Percentiles rank a stretch among this genome's conserved stretches.
These are phyloP conservation scores for Candida railenensis DNA, from an alignment of 805 yeast genomes.

Conservation along the genomic window DNA sequence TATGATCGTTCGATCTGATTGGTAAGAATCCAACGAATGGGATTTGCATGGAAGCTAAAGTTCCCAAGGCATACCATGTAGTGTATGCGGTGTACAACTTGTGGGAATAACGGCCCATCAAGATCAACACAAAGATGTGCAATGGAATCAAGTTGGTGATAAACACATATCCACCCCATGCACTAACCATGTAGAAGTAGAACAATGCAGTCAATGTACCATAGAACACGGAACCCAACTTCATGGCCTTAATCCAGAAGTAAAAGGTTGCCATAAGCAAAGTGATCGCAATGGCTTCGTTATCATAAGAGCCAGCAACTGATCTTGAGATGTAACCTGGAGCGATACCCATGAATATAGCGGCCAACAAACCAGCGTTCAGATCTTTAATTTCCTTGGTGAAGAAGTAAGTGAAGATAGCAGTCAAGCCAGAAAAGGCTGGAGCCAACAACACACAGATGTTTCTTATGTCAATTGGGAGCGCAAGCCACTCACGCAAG, in stretches of 20 bases:
- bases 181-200: constrained; percentile 98
- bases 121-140: constrained; percentile 83
- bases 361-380: constrained; percentile 88
- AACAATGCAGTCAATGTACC: constrained; percentile 81
- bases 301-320: constrained; percentile 98
- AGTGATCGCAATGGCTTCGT: constrained; percentile 98
- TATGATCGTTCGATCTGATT: constrained; percentile 94
- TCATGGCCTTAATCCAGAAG: constrained; percentile 93
- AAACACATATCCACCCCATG: constrained; percentile 99
- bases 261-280: constrained; percentile 92
- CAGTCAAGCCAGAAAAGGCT: constrained; percentile 90
- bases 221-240: constrained; percentile 84
- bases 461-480: constrained; percentile 93
- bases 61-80: constrained; percentile 96
- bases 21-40: constrained; percentile 98
- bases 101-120: constrained; percentile 92
- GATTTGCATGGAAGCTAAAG: constrained; percentile 98
- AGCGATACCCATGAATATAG: constrained; percentile 94
- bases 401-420: constrained; percentile 82
- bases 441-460: constrained; percentile 96
- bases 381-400: constrained; percentile 88
- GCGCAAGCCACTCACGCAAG: constrained; percentile 56
- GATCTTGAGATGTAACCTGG: constrained; percentile 98
- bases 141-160: constrained; percentile 96
- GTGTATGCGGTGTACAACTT: constrained; percentile 86